Conservation (phyloP, 495 filamentous ascomycete genomes). For the Xylaria curta region DNA sequence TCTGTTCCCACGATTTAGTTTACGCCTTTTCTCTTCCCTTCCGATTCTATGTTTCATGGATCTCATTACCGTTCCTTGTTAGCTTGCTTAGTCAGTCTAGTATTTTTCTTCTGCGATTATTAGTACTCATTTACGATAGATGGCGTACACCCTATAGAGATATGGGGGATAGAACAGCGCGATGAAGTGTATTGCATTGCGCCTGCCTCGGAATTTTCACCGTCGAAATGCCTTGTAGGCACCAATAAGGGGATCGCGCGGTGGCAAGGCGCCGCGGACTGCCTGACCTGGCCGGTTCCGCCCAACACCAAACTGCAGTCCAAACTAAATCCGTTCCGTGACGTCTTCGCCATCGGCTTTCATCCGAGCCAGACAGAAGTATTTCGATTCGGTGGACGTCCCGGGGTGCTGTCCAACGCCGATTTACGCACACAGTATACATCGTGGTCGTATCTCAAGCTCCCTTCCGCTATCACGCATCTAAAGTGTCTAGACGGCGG, state of each 20-base stretch:
- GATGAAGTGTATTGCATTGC: slow-evolving; percentile 29
- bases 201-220: slow-evolving; percentile 29
- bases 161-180: neutral
- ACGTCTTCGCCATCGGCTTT: slow-evolving; percentile 39
- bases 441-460: slow-evolving; percentile 30
- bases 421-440: slow-evolving; percentile 39
- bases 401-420: slow-evolving; percentile 37
- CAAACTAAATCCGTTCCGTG: slow-evolving; percentile 11
- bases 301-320: neutral
- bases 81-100: neutral
- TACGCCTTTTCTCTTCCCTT: neutral
- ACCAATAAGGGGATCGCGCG: slow-evolving; percentile 40
- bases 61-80: neutral
- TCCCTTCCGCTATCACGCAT: slow-evolving; percentile 40
- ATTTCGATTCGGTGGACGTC: slow-evolving; percentile 48
- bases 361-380: slow-evolving; percentile 35
- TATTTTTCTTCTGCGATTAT: neutral
- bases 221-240: slow-evolving; percentile 39
- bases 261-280: neutral
- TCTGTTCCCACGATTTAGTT: neutral
- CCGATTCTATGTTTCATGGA: neutral
- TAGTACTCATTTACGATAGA: neutral
- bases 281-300: neutral
- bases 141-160: neutral
- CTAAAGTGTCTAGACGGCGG: slow-evolving; percentile 39